Evolutionary conservation across 805 yeast genomes (phyloP).

Genomic region (Zygosaccharomyces lentus): DNA sequence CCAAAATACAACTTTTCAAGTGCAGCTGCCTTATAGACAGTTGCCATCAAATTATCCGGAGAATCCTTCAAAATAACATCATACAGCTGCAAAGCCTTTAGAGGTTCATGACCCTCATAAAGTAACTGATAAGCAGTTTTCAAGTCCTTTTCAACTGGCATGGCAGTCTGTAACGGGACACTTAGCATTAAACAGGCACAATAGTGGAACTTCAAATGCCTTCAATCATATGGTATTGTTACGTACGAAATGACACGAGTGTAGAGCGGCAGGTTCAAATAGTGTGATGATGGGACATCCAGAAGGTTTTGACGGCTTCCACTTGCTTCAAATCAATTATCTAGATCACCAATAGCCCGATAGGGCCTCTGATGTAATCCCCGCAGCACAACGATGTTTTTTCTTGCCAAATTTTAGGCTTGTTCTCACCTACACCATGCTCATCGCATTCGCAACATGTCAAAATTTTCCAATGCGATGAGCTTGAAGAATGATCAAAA

Average conservation of each 20-base stretch:
- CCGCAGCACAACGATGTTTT: no score
- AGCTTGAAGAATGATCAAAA: background rate
- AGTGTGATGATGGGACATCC: background rate
- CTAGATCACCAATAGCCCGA: no score
- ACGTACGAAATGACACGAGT: background rate
- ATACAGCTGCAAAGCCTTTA: constrained; percentile 42
- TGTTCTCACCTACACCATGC: constrained; percentile 7
- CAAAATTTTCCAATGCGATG: constrained; percentile 10
- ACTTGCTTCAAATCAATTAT: background rate
- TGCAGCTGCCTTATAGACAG: constrained; percentile 46
- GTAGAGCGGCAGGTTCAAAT: background rate
- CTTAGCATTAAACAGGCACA: no score
- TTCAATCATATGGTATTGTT: no score
- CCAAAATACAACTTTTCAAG: constrained; percentile 42
- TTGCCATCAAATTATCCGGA: constrained; percentile 45
- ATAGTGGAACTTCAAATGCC: background rate
- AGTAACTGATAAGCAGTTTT: constrained; percentile 41
- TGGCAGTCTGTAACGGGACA: constrained; percentile 13
- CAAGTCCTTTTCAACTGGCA: constrained; percentile 36
- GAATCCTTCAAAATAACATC: constrained; percentile 40
- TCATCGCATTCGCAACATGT: constrained; percentile 36
- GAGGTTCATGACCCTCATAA: constrained; percentile 44
- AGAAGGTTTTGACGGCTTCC: background rate
- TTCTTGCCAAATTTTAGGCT: background rate
- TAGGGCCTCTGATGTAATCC: no score